Conservation (phyloP, 345 rosid species). For the Stellera chamaejasme region DNA sequence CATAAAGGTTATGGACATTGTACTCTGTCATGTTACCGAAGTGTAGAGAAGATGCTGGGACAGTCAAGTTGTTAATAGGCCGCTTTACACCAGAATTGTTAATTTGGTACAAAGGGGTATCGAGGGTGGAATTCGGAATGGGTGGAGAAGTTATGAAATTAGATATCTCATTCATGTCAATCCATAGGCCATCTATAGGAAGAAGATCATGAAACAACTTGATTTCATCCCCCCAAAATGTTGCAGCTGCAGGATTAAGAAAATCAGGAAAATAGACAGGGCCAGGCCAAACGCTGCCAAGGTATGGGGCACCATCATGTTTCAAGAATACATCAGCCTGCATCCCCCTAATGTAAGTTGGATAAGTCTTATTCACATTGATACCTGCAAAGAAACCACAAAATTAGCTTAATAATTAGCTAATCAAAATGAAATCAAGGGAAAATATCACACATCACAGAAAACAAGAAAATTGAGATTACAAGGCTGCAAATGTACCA, state of each 20-base stretch:
- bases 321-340: slow-evolving; percentile 51
- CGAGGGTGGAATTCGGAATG: slow-evolving; percentile 33
- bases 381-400: slow-evolving; percentile 35
- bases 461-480: background rate
- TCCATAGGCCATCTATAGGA: slow-evolving; percentile 63
- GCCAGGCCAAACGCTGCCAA: slow-evolving; percentile 74
- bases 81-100: slow-evolving; percentile 33
- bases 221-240: slow-evolving; percentile 57
- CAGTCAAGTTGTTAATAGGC: slow-evolving; percentile 33
- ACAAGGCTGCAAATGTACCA: slow-evolving; percentile 25
- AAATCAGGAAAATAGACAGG: slow-evolving; percentile 62
- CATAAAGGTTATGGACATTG: slow-evolving; percentile 62
- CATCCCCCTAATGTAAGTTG: slow-evolving; percentile 51
- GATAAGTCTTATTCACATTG: slow-evolving; percentile 39
- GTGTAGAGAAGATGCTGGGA: slow-evolving; percentile 48
- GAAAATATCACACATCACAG: background rate
- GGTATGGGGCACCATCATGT: slow-evolving; percentile 44
- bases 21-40: slow-evolving; percentile 52
- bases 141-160: slow-evolving; percentile 46
- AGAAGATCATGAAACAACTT: slow-evolving; percentile 36
- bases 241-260: slow-evolving; percentile 31
- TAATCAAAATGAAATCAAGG: background rate
- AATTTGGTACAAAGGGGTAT: slow-evolving; percentile 65
- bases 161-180: slow-evolving; percentile 75
- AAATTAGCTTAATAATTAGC: background rate